A percentile compares a stretch with the other conserved stretches of the same genome.
phyloP scores from a whole-genome alignment of 306 rosid species.

The Aeschynomene evenia region DNA sequence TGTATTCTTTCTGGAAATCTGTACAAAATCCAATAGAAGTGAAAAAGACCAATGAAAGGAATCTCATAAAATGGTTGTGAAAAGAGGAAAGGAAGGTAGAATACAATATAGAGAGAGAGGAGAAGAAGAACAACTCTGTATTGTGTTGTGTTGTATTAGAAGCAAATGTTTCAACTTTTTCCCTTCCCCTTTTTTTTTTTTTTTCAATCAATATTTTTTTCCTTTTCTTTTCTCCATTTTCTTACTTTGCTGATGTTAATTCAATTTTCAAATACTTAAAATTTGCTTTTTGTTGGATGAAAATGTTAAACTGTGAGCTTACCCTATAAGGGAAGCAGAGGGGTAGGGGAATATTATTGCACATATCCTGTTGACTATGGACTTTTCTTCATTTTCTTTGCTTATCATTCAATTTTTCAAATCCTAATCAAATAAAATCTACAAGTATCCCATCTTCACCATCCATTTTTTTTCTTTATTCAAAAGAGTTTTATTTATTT shows the following conservation, averaged over 20 bases:
- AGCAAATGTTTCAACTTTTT: slow-evolving; percentile 66
- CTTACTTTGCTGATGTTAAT: slow-evolving; percentile 27
- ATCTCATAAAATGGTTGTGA: slow-evolving; percentile 81
- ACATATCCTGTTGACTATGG: slow-evolving; percentile 58
- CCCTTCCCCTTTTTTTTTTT: slow-evolving; percentile 16
- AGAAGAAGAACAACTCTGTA: slow-evolving; percentile 41
- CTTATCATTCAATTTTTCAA: slow-evolving; percentile 37
- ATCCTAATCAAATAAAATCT: slow-evolving; percentile 39
- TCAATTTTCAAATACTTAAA: slow-evolving; percentile 41
- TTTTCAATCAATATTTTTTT: not conserved
- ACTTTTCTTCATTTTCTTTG: slow-evolving; percentile 45
- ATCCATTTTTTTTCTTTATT: slow-evolving; percentile 32
- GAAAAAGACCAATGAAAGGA: slow-evolving; percentile 71
- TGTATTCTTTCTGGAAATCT: slow-evolving; percentile 45
- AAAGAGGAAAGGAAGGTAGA: slow-evolving; percentile 69
- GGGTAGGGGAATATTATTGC: slow-evolving; percentile 56
- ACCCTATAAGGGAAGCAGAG: slow-evolving; percentile 31
- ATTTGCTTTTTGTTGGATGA: slow-evolving; percentile 14
- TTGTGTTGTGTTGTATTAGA: slow-evolving; percentile 45
- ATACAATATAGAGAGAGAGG: slow-evolving; percentile 58
- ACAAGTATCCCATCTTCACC: slow-evolving; percentile 30
- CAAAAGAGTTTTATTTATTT: not conserved
- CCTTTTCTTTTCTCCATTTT: not conserved
- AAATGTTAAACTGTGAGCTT: not conserved
- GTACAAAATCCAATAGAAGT: slow-evolving; percentile 76